Evolutionary conservation across 768 basidiomycete species (phyloP).

Genomic region (Epithele typhae): DNA sequence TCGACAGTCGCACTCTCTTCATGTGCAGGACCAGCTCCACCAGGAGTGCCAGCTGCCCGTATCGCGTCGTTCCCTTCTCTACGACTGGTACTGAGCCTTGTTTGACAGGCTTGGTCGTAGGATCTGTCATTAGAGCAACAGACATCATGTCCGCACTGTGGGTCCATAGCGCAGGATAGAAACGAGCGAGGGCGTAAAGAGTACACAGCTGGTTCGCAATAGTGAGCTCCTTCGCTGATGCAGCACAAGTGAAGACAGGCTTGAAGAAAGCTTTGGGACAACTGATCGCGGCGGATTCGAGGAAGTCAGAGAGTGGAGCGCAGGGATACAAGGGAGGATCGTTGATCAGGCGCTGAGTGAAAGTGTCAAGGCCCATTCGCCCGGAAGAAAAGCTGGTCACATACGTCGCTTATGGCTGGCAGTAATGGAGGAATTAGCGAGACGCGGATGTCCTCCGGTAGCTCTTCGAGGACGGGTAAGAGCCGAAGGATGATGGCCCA

Average conservation of each 20-base stretch:
- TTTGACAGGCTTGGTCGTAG: conserved; percentile 5
- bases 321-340: conserved; percentile 49
- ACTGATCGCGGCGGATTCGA: conserved; percentile 44
- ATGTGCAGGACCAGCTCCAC: conserved; percentile 57
- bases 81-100: background rate
- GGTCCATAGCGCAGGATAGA: conserved; percentile 62
- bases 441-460: conserved; percentile 46
- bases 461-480: conserved; percentile 38
- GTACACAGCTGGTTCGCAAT: conserved; percentile 56
- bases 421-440: conserved; percentile 36
- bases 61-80: conserved; percentile 42
- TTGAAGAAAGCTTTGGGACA: conserved; percentile 69
- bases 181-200: conserved; percentile 46
- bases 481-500: conserved; percentile 42
- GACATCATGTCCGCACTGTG: conserved; percentile 72
- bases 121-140: conserved; percentile 60
- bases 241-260: conserved; percentile 65
- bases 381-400: no score
- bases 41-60: conserved; percentile 60
- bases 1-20: conserved; percentile 38
- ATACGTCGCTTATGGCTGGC: conserved; percentile 48
- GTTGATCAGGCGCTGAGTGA: conserved; percentile 45
- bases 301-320: conserved; percentile 43
- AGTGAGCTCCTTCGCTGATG: conserved; percentile 55
- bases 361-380: background rate